These are phyloP conservation scores for Entomortierella lignicola DNA, from an alignment of 192 early-diverging fungal genomes.

Conservation along the genomic window DNA sequence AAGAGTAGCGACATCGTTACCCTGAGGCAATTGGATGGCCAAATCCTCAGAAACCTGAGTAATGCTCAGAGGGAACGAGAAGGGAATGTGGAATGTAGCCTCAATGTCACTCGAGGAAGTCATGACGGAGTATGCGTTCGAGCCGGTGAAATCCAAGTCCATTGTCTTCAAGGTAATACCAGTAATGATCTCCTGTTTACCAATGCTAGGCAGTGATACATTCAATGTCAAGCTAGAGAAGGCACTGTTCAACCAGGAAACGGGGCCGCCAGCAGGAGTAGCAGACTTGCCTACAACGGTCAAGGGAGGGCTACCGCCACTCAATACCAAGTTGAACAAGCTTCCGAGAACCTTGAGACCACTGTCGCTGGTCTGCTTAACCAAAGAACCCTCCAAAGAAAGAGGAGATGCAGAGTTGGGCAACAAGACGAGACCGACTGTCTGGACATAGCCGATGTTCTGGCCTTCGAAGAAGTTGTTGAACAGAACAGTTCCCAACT, in stretches of 20 bases:
- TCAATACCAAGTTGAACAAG: slow-evolving; percentile 62
- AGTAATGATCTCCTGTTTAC: slow-evolving; percentile 63
- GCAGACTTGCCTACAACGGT: slow-evolving; percentile 61
- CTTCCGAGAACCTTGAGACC: slow-evolving; percentile 59
- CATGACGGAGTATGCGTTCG: slow-evolving; percentile 59
- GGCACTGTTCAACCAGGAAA: slow-evolving; percentile 63
- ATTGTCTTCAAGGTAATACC: slow-evolving; percentile 65
- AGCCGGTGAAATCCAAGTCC: slow-evolving; percentile 60
- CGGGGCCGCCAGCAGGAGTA: slow-evolving; percentile 56
- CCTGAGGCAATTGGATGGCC: slow-evolving; percentile 53
- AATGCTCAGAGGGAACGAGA: slow-evolving; percentile 68
- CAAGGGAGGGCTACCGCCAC: slow-evolving; percentile 58
- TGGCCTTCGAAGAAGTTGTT: slow-evolving; percentile 51
- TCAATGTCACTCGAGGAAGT: slow-evolving; percentile 58
- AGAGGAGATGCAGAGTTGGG: slow-evolving; percentile 24
- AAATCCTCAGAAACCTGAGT: slow-evolving; percentile 64
- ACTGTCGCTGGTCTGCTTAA: slow-evolving; percentile 57
- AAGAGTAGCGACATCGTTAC: slow-evolving; percentile 42
- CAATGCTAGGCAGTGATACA: slow-evolving; percentile 58
- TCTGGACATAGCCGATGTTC: slow-evolving; percentile 54
- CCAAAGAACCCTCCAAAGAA: slow-evolving; percentile 53
- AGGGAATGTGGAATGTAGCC: slow-evolving; percentile 67
- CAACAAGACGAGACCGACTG: slow-evolving; percentile 31
- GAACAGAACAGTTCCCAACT: slow-evolving; percentile 59
- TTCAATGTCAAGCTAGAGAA: slow-evolving; percentile 62